A percentile compares a stretch with the other conserved stretches of the same genome.
Evolutionary conservation across 2,329 filamentous ascomycete genomes (phyloP).

Genomic region (Fusarium odoratissimum): DNA sequence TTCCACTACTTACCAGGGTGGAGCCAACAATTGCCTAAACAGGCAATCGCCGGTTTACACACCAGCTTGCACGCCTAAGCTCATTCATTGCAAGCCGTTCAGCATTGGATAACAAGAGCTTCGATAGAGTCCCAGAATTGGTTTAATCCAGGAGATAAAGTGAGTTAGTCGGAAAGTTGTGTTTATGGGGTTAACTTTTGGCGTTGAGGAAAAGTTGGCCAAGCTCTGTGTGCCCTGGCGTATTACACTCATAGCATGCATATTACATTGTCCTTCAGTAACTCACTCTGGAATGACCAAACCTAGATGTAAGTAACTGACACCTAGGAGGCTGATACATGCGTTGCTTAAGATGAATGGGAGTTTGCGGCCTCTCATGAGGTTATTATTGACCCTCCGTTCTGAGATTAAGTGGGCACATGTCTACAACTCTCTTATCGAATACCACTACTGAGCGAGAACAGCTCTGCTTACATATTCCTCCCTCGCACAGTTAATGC

Average conservation of each 20-base stretch:
- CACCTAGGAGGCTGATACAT: too few species aligned
- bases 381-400: not conserved
- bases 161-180: not conserved
- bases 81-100: not conserved
- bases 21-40: conserved; percentile 34
- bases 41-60: conserved; percentile 32
- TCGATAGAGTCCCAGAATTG: not conserved
- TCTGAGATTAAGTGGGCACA: not conserved
- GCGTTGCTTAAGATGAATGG: not conserved
- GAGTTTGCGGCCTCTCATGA: not conserved
- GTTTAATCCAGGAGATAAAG: too few species aligned
- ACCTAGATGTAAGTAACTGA: not conserved
- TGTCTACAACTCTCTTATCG: not conserved
- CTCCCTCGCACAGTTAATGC: not conserved
- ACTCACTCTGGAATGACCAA: too few species aligned
- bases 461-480: not conserved
- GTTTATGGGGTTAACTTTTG: not conserved
- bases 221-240: not conserved
- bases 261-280: not conserved
- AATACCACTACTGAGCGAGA: not conserved
- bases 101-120: not conserved
- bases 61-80: not conserved
- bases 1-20: conserved; percentile 11
- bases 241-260: not conserved
- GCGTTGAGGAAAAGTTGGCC: too few species aligned